phyloP scores from a whole-genome alignment of 768 basidiomycete species.

The Tylopilus sp. region DNA sequence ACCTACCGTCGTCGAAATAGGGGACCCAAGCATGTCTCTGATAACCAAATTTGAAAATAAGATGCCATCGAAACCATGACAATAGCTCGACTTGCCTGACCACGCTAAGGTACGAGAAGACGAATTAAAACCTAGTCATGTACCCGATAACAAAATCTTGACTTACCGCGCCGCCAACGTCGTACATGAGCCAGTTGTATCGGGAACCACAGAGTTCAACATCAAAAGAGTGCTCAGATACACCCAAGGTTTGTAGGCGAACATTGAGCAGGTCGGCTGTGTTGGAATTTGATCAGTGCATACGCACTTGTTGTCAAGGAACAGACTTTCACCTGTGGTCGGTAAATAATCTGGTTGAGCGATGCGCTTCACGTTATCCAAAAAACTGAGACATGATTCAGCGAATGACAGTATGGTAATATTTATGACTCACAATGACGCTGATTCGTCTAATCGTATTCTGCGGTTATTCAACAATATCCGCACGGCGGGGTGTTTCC shows the following conservation, averaged over 20 bases:
- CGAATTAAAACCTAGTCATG: not conserved
- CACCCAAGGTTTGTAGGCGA: constrained; percentile 76
- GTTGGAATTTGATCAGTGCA: constrained; percentile 1
- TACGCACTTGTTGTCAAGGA: not conserved
- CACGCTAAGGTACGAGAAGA: constrained; percentile 40
- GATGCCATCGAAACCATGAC: constrained; percentile 11
- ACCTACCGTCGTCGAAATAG: constrained; percentile 79
- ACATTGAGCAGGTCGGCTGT: constrained; percentile 76
- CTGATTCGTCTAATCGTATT: constrained; percentile 71
- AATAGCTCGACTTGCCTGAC: constrained; percentile 45
- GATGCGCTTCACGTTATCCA: constrained; percentile 63
- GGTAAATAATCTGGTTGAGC: constrained; percentile 68
- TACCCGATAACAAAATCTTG: not conserved
- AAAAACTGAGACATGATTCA: constrained; percentile 47
- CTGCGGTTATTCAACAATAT: constrained; percentile 53
- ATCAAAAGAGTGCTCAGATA: constrained; percentile 72
- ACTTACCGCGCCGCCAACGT: constrained; percentile 80
- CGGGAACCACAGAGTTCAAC: constrained; percentile 58
- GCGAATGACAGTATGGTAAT: not conserved
- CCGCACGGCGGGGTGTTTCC: constrained; percentile 66
- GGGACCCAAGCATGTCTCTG: constrained; percentile 81
- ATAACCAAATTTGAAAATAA: constrained; percentile 13
- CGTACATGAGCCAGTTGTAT: constrained; percentile 78
- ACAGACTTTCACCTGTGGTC: constrained; percentile 49
- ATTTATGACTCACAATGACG: constrained; percentile 55